Conservation (phyloP, 257 asterid genomes). For the Schizonepeta tenuifolia region DNA sequence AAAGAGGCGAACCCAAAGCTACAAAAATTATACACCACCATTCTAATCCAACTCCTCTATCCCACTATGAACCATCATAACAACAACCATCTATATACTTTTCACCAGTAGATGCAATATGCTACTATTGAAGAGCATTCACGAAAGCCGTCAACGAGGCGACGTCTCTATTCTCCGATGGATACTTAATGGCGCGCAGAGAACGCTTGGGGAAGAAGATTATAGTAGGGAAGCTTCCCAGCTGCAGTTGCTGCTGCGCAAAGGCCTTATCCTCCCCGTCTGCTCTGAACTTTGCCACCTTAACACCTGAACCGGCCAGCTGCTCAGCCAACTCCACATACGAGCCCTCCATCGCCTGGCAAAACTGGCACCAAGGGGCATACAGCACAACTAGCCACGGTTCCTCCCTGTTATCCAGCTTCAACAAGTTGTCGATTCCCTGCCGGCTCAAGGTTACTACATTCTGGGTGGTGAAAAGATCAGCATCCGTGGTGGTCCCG, state of each 20-base stretch:
- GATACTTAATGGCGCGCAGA: slow-evolving; percentile 62
- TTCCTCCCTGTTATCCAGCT: slow-evolving; percentile 65
- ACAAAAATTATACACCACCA: background rate
- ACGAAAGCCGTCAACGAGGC: slow-evolving; percentile 78
- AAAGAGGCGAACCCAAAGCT: background rate
- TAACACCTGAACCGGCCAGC: slow-evolving; percentile 65
- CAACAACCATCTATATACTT: background rate
- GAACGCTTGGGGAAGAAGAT: slow-evolving; percentile 74
- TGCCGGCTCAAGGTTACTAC: slow-evolving; percentile 64
- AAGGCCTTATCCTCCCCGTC: slow-evolving; percentile 85
- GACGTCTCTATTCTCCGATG: slow-evolving; percentile 81
- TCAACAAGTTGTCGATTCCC: slow-evolving; percentile 75
- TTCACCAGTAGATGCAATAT: background rate
- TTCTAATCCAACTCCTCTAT: background rate
- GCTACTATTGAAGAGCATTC: slow-evolving; percentile 50
- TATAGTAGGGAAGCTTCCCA: slow-evolving; percentile 81
- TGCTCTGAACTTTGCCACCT: slow-evolving; percentile 81
- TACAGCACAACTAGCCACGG: slow-evolving; percentile 80
- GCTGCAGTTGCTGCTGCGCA: slow-evolving; percentile 67
- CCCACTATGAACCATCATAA: background rate
- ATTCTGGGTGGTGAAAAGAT: slow-evolving; percentile 52
- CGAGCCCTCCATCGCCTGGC: slow-evolving; percentile 86
- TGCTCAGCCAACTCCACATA: slow-evolving; percentile 68
- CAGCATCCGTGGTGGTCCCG: slow-evolving; percentile 46
- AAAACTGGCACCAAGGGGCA: slow-evolving; percentile 91